These are phyloP conservation scores for Neonectria ditissima DNA, from an alignment of 2,329 filamentous ascomycete species.

Conservation along the genomic window DNA sequence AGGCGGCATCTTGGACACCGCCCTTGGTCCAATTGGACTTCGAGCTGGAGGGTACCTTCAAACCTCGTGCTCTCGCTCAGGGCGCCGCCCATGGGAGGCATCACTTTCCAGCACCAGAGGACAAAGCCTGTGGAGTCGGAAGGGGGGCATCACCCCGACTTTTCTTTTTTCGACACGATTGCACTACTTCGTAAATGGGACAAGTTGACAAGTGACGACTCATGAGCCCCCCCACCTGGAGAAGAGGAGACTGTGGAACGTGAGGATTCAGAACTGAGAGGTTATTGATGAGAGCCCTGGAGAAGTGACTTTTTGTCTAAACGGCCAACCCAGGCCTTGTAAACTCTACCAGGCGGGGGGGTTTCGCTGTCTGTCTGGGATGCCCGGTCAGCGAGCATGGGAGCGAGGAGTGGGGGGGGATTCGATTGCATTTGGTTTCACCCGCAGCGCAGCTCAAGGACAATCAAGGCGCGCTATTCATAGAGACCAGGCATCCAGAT, in stretches of 20 bases:
- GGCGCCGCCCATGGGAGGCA: constrained; percentile 40
- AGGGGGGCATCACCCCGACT: constrained; percentile 11
- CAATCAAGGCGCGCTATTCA: constrained; percentile 8
- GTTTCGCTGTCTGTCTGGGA: background rate
- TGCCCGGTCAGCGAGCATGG: background rate
- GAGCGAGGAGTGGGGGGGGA: background rate
- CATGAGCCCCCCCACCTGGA: background rate
- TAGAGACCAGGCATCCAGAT: constrained; percentile 24
- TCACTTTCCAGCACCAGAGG: constrained; percentile 10
- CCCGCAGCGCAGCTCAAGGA: constrained; percentile 32
- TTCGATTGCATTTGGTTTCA: constrained; percentile 34
- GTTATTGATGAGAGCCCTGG: constrained; percentile 4
- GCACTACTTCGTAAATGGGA: too few relatives aligned
- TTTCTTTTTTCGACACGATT: constrained; percentile 25
- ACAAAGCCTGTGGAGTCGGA: constrained; percentile 31
- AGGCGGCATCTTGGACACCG: constrained; percentile 19
- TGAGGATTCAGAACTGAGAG: background rate
- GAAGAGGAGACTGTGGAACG: background rate
- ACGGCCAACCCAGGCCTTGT: constrained; percentile 13
- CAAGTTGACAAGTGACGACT: constrained; percentile 11
- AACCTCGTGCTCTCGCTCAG: constrained; percentile 29
- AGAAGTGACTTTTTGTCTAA: constrained; percentile 7
- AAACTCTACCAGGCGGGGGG: constrained; percentile 15
- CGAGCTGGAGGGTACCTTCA: constrained; percentile 23
- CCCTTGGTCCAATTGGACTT: constrained; percentile 1